phyloP scores from a whole-genome alignment of 768 basidiomycete genomes.

The Mycena belliarum region DNA sequence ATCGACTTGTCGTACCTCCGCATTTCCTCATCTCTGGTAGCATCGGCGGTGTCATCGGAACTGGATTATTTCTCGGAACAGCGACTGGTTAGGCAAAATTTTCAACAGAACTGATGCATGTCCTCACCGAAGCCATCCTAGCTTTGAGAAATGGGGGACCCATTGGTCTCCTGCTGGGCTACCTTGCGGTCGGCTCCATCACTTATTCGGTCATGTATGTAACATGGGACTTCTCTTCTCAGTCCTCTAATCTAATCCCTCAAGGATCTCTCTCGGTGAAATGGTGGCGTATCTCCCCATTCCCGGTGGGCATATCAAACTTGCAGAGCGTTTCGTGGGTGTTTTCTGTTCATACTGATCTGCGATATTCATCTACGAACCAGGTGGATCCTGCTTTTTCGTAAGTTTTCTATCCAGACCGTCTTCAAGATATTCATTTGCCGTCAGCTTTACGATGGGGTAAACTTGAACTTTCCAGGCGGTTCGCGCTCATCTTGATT shows the following conservation, averaged over 20 bases:
- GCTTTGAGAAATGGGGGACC: constrained; percentile 62
- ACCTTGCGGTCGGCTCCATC: constrained; percentile 61
- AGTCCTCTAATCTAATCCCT: not conserved
- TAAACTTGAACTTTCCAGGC: constrained; percentile 24
- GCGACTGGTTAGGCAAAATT: not conserved
- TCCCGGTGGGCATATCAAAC: constrained; percentile 76
- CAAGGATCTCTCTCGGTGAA: constrained; percentile 59
- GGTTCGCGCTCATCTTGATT: too few species aligned
- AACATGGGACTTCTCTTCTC: not conserved
- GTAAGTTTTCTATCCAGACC: too few species aligned
- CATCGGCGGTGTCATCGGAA: constrained; percentile 61
- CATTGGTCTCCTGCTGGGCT: constrained; percentile 74
- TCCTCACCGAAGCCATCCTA: too few species aligned
- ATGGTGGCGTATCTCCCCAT: constrained; percentile 61
- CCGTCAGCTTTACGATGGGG: constrained; percentile 55
- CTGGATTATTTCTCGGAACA: constrained; percentile 72
- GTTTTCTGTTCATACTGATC: too few species aligned
- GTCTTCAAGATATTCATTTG: too few species aligned
- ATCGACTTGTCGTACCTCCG: not conserved
- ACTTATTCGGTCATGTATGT: constrained; percentile 67
- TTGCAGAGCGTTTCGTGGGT: constrained; percentile 72
- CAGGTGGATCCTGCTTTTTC: constrained; percentile 68
- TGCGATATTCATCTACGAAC: not conserved
- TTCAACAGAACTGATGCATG: not conserved
- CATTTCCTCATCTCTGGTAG: constrained; percentile 28